Percentiles rank a stretch among this genome's conserved stretches.
These are phyloP conservation scores for Gastrodia elata DNA, from an alignment of 106 monocot genomes.

Conservation along the genomic window DNA sequence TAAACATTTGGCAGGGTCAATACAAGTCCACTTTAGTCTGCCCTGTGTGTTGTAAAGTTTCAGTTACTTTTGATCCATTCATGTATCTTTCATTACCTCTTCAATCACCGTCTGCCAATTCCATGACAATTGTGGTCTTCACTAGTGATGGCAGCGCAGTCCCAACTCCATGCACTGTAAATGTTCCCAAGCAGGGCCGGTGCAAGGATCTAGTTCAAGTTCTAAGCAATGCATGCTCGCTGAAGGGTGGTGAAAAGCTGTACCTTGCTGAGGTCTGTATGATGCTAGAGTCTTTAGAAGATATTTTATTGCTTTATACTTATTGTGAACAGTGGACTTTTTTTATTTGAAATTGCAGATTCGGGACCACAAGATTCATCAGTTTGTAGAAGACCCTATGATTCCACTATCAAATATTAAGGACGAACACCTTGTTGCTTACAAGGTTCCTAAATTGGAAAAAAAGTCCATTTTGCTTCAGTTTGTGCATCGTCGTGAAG, in stretches of 20 bases:
- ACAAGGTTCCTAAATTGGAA: slow-evolving; percentile 57
- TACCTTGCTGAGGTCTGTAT: slow-evolving; percentile 83
- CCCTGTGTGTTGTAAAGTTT: slow-evolving; percentile 92
- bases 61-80: slow-evolving; percentile 99
- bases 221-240: slow-evolving; percentile 51
- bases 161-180: slow-evolving; percentile 83
- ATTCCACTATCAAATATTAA: slow-evolving; percentile 69
- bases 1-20: slow-evolving; percentile 74
- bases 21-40: slow-evolving; percentile 98
- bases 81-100: slow-evolving; percentile 98
- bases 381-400: slow-evolving; percentile 73
- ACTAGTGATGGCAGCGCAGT: slow-evolving; percentile 63
- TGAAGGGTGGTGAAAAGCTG: slow-evolving; percentile 77
- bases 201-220: slow-evolving; percentile 77
- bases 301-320: not conserved
- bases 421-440: slow-evolving; percentile 82
- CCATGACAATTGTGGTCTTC: slow-evolving; percentile 72
- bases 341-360: slow-evolving; percentile 39
- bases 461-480: slow-evolving; percentile 55
- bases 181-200: slow-evolving; percentile 88
- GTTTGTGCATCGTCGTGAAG: slow-evolving; percentile 76
- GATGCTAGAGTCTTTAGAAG: not conserved
- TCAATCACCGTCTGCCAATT: slow-evolving; percentile 72
- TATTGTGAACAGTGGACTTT: not conserved
- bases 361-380: slow-evolving; percentile 66